phyloP scores from a whole-genome alignment of 1,284 basidiomycete species.

The Cerrena zonata region DNA sequence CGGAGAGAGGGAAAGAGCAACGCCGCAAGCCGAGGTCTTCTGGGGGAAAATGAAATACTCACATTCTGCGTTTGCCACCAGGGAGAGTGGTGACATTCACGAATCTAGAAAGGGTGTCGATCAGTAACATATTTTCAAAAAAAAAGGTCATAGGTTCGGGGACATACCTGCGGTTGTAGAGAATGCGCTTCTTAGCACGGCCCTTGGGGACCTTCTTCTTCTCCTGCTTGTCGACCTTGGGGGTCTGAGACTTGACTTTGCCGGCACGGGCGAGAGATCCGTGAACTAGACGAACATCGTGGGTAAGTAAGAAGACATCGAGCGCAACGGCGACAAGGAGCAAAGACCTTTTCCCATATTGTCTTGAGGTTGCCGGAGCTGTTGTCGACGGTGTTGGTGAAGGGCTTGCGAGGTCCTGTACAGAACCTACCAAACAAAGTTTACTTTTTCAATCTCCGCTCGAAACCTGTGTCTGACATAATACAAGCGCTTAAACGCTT shows the following conservation, averaged over 20 bases:
- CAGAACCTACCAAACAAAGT: slow-evolving; percentile 13
- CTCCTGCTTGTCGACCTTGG: slow-evolving; percentile 96
- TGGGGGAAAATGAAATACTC: slow-evolving; percentile 38
- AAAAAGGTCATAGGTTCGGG: too few relatives aligned
- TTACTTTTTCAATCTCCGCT: background rate
- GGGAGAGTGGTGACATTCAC: slow-evolving; percentile 90
- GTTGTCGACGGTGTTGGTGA: slow-evolving; percentile 16
- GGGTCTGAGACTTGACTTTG: slow-evolving; percentile 97
- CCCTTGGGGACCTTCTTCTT: slow-evolving; percentile 96
- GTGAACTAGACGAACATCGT: slow-evolving; percentile 63
- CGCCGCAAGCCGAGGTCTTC: slow-evolving; percentile 7
- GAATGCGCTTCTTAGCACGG: slow-evolving; percentile 90
- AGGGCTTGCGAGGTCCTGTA: slow-evolving; percentile 18
- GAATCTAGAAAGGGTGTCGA: slow-evolving; percentile 57
- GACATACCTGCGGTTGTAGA: slow-evolving; percentile 88
- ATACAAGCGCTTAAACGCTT: background rate
- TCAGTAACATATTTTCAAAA: background rate
- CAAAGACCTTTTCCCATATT: slow-evolving; percentile 64
- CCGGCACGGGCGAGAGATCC: slow-evolving; percentile 99
- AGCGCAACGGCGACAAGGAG: slow-evolving; percentile 2
- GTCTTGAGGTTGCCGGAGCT: slow-evolving; percentile 34
- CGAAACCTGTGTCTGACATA: background rate
- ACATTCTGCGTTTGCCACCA: slow-evolving; percentile 95
- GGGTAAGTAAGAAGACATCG: slow-evolving; percentile 9
- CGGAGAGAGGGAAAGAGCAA: background rate